Evolutionary conservation across 2,329 filamentous ascomycete species (phyloP).

Genomic region (Fusarium praegraminearum): DNA sequence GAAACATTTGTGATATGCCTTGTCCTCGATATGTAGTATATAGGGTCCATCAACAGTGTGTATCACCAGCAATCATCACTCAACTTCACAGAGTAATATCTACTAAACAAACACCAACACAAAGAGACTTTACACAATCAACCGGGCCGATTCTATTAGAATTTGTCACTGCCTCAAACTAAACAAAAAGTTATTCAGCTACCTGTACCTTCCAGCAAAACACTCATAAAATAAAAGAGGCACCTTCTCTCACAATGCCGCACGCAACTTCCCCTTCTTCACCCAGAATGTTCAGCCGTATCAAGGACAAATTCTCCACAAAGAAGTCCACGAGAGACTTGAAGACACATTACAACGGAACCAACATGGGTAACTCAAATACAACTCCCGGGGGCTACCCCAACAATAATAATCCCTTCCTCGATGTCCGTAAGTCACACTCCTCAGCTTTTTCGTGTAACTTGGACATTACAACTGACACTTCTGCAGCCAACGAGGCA

Average conservation of each 20-base stretch:
- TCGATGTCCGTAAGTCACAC: conserved; percentile 12
- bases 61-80: not conserved
- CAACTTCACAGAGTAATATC: not conserved
- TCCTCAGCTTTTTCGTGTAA: not conserved
- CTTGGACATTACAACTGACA: not conserved
- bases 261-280: conserved; percentile 20
- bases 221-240: conserved; percentile 4
- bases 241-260: conserved; percentile 11
- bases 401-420: conserved; percentile 6
- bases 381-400: not conserved
- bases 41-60: not conserved
- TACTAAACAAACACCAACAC: not conserved
- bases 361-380: conserved; percentile 18
- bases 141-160: not conserved
- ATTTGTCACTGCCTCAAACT: not conserved
- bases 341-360: not conserved
- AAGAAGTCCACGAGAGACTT: conserved; percentile 24
- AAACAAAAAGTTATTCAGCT: conserved; percentile 8
- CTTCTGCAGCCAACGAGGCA: conserved; percentile 44
- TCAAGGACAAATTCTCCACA: conserved; percentile 53
- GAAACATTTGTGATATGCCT: not conserved
- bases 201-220: not conserved
- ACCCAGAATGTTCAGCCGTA: conserved; percentile 37
- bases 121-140: conserved; percentile 6
- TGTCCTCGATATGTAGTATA: not conserved